Evolutionary conservation across 2,329 filamentous ascomycete species (phyloP), one percentile per base, ranked within the genome.

Genomic region (Drechslerella coelobrocha): DNA sequence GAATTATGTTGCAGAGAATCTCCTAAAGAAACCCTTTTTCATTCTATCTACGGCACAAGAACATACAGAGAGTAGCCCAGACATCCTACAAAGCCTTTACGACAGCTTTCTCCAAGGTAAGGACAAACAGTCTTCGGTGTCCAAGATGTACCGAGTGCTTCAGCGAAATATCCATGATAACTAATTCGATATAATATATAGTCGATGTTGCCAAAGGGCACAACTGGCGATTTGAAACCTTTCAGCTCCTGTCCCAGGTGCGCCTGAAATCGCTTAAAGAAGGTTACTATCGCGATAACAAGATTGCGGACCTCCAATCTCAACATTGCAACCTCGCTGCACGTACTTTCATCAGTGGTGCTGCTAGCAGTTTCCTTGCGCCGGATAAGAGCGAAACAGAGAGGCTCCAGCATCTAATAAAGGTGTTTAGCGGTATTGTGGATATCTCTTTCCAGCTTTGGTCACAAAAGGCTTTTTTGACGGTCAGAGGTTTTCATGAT

Each of bases 181-280:
- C 39, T 14, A 19, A 6, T 37, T 21, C 19, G n/a, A 7, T 7
- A 27, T 51, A 12, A n/a, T n/a, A 29, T 23, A 31, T 31, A 57
- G 53, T 57, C 14, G 53, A 57, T 41, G 24, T 19, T 10, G 17
- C 31, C 1, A 12, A 24, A 45, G 34, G 53, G 21, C 53, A 57
- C 34, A 23, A 26, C 8, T 57, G 53, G 53, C 2, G 53, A 17
- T 57, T 57, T 19, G 21, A 57, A 19, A 57, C 53, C 27, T 47
- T 57, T 19, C 53, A 57, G 24, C 37, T 57, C 12, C 24, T 57
- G 14, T 31, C 17, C 2, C 51, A 54, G 19, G 7, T 54, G 2
- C 27, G 29, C n/a, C 23, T 10, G 2, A 29, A 41, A 8, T 14
- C 51, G 23, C 12, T 26, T 10, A 12, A 2, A 23, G 7, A 9